phyloP scores from a whole-genome alignment of 208 protist genomes.

The Trypanosoma brucei region DNA sequence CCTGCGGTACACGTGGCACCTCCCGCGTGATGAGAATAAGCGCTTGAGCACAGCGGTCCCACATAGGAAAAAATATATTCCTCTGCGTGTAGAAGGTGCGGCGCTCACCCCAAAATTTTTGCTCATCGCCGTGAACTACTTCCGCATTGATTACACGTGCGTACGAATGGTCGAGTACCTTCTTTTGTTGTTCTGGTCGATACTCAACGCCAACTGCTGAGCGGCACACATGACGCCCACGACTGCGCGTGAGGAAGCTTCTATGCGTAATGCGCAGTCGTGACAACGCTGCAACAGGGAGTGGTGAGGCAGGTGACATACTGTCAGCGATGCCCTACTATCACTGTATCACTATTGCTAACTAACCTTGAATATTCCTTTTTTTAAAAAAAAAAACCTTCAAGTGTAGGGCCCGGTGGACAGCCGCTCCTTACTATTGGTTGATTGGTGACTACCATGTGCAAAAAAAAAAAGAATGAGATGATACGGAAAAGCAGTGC shows the following conservation, averaged over 20 bases:
- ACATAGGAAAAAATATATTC: conserved; percentile 49
- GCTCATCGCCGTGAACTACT: conserved; percentile 76
- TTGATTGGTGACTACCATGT: background rate
- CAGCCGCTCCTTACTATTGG: too few species aligned
- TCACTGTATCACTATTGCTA: background rate
- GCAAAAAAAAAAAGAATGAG: background rate
- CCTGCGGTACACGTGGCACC: conserved; percentile 70
- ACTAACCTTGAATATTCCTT: conserved; percentile 3
- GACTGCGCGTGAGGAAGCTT: conserved; percentile 60
- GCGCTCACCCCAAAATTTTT: conserved; percentile 64
- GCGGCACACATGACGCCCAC: conserved; percentile 46
- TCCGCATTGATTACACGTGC: conserved; percentile 80
- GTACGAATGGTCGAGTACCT: conserved; percentile 34
- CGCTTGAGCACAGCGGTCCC: conserved; percentile 77
- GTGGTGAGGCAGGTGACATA: background rate
- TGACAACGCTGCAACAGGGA: conserved; percentile 14
- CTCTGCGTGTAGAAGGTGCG: conserved; percentile 58
- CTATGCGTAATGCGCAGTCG: conserved; percentile 68
- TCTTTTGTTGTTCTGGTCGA: conserved; percentile 35
- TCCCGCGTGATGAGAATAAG: conserved; percentile 68
- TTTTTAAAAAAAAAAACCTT: background rate
- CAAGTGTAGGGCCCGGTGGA: background rate
- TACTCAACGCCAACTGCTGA: conserved; percentile 61
- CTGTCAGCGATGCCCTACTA: background rate
- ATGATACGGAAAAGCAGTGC: background rate